phyloP scores from a whole-genome alignment of 1,284 basidiomycete genomes.

The Leccinum subrobustum region DNA sequence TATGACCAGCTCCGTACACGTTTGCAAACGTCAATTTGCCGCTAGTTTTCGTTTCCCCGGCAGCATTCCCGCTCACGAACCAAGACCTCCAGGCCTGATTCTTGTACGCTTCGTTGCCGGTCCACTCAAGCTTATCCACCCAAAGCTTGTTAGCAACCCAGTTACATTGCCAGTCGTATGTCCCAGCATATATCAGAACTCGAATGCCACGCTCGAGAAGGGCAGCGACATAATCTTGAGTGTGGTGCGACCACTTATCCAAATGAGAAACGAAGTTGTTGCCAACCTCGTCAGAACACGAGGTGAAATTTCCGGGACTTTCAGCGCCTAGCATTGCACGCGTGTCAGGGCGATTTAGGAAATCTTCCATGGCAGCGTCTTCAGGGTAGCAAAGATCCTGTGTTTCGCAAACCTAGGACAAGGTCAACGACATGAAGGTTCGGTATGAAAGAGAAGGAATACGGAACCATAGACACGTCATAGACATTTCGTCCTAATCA shows the following conservation, averaged over 20 bases:
- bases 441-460: conserved; percentile 3
- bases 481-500: conserved; percentile 59
- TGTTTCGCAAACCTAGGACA: conserved; percentile 46
- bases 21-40: conserved; percentile 67
- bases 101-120: conserved; percentile 52
- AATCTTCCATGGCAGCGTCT: conserved; percentile 46
- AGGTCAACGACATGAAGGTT: background rate
- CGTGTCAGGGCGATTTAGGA: conserved; percentile 56
- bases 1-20: conserved; percentile 64
- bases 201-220: conserved; percentile 74
- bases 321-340: conserved; percentile 61
- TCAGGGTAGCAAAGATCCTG: conserved; percentile 57
- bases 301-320: conserved; percentile 50
- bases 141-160: conserved; percentile 75
- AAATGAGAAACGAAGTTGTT: conserved; percentile 47
- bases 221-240: conserved; percentile 64
- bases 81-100: conserved; percentile 56
- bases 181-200: conserved; percentile 76
- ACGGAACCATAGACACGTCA: conserved; percentile 64
- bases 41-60: conserved; percentile 63
- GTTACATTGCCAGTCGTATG: conserved; percentile 80
- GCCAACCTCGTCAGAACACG: conserved; percentile 56
- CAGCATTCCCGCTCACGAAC: conserved; percentile 51
- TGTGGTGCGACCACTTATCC: conserved; percentile 60
- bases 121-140: conserved; percentile 76